Percentiles rank a stretch among this genome's conserved stretches.
Conservation (phyloP, 176 grass and related monocot species). For the Cenchrus purpureus region DNA sequence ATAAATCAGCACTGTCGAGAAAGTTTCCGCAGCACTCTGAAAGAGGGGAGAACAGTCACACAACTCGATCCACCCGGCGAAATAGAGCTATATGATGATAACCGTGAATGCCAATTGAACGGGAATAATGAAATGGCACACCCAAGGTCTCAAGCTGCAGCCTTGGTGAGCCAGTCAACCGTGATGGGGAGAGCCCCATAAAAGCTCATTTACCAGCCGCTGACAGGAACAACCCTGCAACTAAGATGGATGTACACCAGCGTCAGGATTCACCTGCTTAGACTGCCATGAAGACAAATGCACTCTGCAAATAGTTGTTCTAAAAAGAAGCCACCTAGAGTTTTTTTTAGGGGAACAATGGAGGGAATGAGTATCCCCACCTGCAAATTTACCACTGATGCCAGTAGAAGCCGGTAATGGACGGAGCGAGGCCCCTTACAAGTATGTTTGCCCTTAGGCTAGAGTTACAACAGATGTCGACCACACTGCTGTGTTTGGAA, state of each 20-base stretch:
- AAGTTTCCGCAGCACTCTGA: background rate
- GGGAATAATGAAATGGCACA: background rate
- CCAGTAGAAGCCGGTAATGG: too few species aligned
- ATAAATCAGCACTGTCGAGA: conserved; percentile 23
- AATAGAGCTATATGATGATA: too few species aligned
- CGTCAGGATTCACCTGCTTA: background rate
- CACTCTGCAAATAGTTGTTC: background rate
- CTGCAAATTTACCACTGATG: too few species aligned
- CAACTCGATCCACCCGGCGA: background rate
- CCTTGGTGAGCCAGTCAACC: background rate
- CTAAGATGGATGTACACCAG: background rate
- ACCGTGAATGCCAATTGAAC: too few species aligned
- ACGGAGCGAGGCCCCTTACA: too few species aligned
- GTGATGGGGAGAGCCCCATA: background rate
- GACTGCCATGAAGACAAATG: conserved; percentile 10
- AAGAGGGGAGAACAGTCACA: background rate
- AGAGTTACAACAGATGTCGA: too few species aligned
- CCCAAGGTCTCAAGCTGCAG: background rate
- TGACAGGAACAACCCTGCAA: background rate
- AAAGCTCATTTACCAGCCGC: background rate
- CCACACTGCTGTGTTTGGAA: too few species aligned
- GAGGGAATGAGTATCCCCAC: too few species aligned
- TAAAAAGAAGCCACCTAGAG: background rate
- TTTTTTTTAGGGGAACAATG: too few species aligned
- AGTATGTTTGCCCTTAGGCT: too few species aligned